Percentiles rank a stretch among this genome's conserved stretches.
Conservation (phyloP, 2,329 filamentous ascomycete species). For the Alternaria longipes region DNA sequence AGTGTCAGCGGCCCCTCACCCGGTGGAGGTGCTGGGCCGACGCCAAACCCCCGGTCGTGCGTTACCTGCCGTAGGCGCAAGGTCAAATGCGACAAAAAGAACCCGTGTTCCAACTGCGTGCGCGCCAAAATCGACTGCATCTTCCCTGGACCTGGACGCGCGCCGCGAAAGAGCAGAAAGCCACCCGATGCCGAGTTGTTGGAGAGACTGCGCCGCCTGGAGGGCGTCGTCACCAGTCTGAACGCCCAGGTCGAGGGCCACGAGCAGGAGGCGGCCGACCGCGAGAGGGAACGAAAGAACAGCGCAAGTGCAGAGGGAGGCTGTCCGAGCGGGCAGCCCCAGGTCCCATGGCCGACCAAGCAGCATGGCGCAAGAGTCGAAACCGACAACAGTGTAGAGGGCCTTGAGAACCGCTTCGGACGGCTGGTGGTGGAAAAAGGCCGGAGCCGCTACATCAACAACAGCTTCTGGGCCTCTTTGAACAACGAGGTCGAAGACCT, state of each 20-base stretch:
- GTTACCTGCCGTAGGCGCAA: slow-evolving; percentile 60
- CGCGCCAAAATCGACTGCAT: slow-evolving; percentile 75
- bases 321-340: slow-evolving; percentile 14
- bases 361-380: slow-evolving; percentile 29
- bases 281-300: slow-evolving; percentile 30
- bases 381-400: slow-evolving; percentile 46
- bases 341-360: not conserved
- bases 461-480: slow-evolving; percentile 78
- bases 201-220: slow-evolving; percentile 75
- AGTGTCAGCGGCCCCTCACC: slow-evolving; percentile 26
- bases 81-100: slow-evolving; percentile 80
- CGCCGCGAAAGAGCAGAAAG: slow-evolving; percentile 73
- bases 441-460: slow-evolving; percentile 77
- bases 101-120: slow-evolving; percentile 79
- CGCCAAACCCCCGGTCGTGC: slow-evolving; percentile 46
- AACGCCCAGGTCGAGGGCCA: slow-evolving; percentile 55
- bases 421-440: slow-evolving; percentile 76
- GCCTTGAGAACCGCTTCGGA: slow-evolving; percentile 67
- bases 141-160: slow-evolving; percentile 77
- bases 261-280: slow-evolving; percentile 45
- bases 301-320: slow-evolving; percentile 17
- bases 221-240: slow-evolving; percentile 74
- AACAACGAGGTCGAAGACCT: slow-evolving; percentile 76
- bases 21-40: slow-evolving; percentile 15
- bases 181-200: slow-evolving; percentile 76